Evolutionary conservation across 306 rosid genomes (phyloP).

Genomic region (Prunus salicina): DNA sequence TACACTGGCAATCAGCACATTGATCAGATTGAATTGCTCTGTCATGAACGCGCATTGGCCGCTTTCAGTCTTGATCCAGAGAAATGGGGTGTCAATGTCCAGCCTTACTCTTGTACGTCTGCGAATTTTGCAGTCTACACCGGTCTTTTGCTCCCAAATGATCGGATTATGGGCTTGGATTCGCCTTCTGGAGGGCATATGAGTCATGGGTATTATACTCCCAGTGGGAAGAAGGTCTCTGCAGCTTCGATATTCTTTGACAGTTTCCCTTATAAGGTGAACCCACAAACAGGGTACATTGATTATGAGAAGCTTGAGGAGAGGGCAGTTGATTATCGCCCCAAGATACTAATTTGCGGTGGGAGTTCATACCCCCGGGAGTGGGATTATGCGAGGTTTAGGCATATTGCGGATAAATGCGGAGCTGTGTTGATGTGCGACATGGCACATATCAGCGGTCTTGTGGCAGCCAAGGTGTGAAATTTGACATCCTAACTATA

Average conservation of each 20-base stretch:
- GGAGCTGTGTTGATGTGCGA: constrained; percentile 87
- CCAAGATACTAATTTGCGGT: constrained; percentile 94
- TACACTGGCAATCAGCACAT: constrained; percentile 80
- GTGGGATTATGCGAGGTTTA: constrained; percentile 86
- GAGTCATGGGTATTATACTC: constrained; percentile 88
- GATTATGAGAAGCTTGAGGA: constrained; percentile 95
- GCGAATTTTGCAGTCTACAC: constrained; percentile 93
- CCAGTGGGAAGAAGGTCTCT: constrained; percentile 81
- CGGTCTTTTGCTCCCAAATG: constrained; percentile 75
- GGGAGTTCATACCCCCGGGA: constrained; percentile 95
- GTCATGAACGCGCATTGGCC: constrained; percentile 74
- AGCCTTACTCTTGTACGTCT: constrained; percentile 89
- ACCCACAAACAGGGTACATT: constrained; percentile 68
- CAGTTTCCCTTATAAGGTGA: constrained; percentile 86
- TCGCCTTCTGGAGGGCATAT: constrained; percentile 97
- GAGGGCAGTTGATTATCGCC: constrained; percentile 91
- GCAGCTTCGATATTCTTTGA: constrained; percentile 90
- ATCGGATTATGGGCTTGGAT: constrained; percentile 92
- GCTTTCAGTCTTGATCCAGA: constrained; percentile 65
- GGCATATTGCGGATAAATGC: constrained; percentile 87
- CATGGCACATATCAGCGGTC: constrained; percentile 95
- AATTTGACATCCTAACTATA: not conserved
- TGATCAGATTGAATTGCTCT: constrained; percentile 77
- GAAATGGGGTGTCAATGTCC: constrained; percentile 90
- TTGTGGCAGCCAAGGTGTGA: constrained; percentile 87